Conservation (phyloP, 305 asterid genomes). For the Solanum hybrid region DNA sequence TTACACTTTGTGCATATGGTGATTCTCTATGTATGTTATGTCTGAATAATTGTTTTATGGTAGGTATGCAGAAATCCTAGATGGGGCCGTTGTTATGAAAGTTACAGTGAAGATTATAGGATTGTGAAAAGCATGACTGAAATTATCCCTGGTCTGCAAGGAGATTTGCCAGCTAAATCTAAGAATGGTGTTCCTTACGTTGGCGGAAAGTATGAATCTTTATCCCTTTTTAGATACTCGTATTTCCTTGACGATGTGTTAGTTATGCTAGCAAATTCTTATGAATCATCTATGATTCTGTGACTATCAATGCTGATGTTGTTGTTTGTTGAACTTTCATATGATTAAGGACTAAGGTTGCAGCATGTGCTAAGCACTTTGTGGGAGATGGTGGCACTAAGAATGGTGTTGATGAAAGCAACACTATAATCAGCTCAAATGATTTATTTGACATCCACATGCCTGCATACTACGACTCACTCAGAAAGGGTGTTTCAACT, state of each 20-base stretch:
- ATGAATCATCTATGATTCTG: too few relatives aligned
- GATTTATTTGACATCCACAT: slow-evolving; percentile 45
- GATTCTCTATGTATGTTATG: background rate
- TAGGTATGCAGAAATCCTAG: slow-evolving; percentile 70
- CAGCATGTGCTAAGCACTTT: slow-evolving; percentile 60
- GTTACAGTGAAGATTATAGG: slow-evolving; percentile 57
- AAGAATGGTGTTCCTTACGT: slow-evolving; percentile 12
- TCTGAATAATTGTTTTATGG: background rate
- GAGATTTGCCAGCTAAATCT: slow-evolving; percentile 40
- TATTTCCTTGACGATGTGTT: too few relatives aligned
- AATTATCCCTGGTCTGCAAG: slow-evolving; percentile 60
- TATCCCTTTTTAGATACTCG: background rate
- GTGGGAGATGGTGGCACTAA: slow-evolving; percentile 71
- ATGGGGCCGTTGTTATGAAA: slow-evolving; percentile 75
- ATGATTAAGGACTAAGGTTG: slow-evolving; percentile 39
- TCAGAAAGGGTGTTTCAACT: slow-evolving; percentile 54
- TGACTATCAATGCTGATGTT: too few relatives aligned
- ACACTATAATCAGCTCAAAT: slow-evolving; percentile 39
- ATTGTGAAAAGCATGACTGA: slow-evolving; percentile 52
- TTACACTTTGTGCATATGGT: too few relatives aligned
- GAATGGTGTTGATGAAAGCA: slow-evolving; percentile 46
- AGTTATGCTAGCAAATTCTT: too few relatives aligned
- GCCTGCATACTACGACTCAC: slow-evolving; percentile 63
- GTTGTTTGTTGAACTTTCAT: background rate
- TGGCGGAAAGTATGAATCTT: slow-evolving; percentile 7